Evolutionary conservation across 345 rosid genomes (phyloP).

Genomic region (Populus tremula): DNA sequence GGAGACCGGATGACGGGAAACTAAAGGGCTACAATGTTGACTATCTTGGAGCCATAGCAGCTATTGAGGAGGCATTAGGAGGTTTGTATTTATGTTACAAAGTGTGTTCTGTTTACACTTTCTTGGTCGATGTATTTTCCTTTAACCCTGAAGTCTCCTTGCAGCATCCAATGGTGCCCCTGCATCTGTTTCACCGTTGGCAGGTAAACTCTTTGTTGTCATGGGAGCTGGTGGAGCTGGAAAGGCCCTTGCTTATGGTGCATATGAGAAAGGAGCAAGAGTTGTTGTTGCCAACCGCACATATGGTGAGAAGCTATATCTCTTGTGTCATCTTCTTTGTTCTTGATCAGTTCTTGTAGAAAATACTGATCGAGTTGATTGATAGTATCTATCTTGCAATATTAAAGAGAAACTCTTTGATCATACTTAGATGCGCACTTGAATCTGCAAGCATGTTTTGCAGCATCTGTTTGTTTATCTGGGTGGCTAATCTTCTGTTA

Average conservation of each 20-base stretch:
- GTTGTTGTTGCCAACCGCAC: slow-evolving; percentile 59
- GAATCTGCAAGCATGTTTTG: neutral
- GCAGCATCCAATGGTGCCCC: slow-evolving; percentile 40
- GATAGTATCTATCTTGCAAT: neutral
- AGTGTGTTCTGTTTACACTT: neutral
- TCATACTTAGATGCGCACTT: neutral
- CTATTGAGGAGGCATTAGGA: slow-evolving; percentile 57
- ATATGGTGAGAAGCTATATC: slow-evolving; percentile 35
- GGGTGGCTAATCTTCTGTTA: too few relatives aligned
- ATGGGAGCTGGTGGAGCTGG: slow-evolving; percentile 75
- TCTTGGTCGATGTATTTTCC: neutral
- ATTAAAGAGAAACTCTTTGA: neutral
- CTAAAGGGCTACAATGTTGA: slow-evolving; percentile 54
- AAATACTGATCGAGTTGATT: neutral
- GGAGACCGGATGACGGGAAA: slow-evolving; percentile 51
- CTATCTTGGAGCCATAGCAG: slow-evolving; percentile 56
- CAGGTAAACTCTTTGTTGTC: slow-evolving; percentile 57
- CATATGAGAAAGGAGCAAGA: slow-evolving; percentile 56
- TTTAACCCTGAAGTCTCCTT: neutral
- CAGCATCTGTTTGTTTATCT: neutral
- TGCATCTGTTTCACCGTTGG: slow-evolving; percentile 45
- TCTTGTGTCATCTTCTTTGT: neutral
- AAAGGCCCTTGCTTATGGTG: slow-evolving; percentile 65
- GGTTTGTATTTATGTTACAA: slow-evolving; percentile 28
- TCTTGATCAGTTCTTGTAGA: neutral